These are phyloP conservation scores for Phytophthora sojae DNA, from an alignment of 352 stramenopile species.

Conservation along the genomic window DNA sequence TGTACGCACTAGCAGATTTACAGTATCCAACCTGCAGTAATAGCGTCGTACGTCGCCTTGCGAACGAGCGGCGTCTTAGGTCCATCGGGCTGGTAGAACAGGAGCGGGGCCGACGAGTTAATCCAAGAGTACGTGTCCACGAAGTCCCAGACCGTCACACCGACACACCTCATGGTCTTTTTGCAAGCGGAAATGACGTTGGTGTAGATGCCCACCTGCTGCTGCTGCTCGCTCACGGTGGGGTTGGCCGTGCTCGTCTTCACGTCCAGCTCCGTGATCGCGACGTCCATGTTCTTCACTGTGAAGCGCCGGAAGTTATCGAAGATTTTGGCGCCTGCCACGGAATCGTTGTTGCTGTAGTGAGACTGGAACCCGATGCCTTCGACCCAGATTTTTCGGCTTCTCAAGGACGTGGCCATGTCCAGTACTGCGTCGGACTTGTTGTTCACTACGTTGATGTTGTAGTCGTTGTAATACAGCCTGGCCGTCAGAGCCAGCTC, in stretches of 20 bases:
- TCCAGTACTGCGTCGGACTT: slow-evolving; percentile 40
- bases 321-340: slow-evolving; percentile 32
- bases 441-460: slow-evolving; percentile 40
- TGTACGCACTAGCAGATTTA: slow-evolving; percentile 2
- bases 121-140: slow-evolving; percentile 39
- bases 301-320: slow-evolving; percentile 41
- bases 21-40: slow-evolving; percentile 37
- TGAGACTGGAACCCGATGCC: slow-evolving; percentile 42
- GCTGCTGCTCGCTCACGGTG: slow-evolving; percentile 33
- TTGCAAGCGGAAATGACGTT: slow-evolving; percentile 44
- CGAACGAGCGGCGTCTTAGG: slow-evolving; percentile 29
- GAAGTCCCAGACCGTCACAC: slow-evolving; percentile 38
- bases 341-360: slow-evolving; percentile 33
- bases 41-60: slow-evolving; percentile 42
- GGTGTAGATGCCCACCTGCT: slow-evolving; percentile 34
- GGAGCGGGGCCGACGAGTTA: slow-evolving; percentile 29
- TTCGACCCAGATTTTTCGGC: slow-evolving; percentile 33
- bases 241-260: slow-evolving; percentile 33
- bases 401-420: slow-evolving; percentile 29
- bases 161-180: slow-evolving; percentile 32
- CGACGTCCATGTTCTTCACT: slow-evolving; percentile 32
- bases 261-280: slow-evolving; percentile 42
- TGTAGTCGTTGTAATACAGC: slow-evolving; percentile 41
- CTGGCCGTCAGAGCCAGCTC: slow-evolving; percentile 27
- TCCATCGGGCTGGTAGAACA: slow-evolving; percentile 39